Evolutionary conservation across 192 early-diverging fungal species (phyloP).

Genomic region (Podila clonocystis): DNA sequence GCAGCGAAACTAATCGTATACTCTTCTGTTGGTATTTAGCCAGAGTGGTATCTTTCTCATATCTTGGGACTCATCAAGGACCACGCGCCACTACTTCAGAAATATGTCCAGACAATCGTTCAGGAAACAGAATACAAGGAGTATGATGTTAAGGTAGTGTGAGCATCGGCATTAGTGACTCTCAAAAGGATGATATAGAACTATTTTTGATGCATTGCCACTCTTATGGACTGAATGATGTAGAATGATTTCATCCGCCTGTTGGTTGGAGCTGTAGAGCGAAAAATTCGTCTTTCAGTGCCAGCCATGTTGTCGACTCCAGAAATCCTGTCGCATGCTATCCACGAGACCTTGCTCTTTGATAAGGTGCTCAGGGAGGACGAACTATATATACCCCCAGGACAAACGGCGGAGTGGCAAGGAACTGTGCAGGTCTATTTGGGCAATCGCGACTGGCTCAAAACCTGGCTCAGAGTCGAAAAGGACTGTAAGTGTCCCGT

Average conservation of each 20-base stretch:
- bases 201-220: not conserved
- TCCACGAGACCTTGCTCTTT: constrained; percentile 72
- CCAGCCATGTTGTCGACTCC: constrained; percentile 62
- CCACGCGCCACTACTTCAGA: constrained; percentile 71
- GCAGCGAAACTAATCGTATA: not conserved
- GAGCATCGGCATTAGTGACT: not conserved
- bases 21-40: constrained; percentile 39
- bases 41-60: constrained; percentile 83
- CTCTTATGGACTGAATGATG: not conserved
- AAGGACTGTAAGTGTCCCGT: constrained; percentile 58
- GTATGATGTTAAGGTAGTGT: constrained; percentile 61
- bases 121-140: constrained; percentile 55
- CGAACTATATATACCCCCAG: constrained; percentile 63
- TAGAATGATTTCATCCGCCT: constrained; percentile 74
- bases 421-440: constrained; percentile 63
- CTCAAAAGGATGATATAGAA: not conserved
- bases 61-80: constrained; percentile 65
- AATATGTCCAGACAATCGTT: constrained; percentile 70
- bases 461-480: constrained; percentile 76
- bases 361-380: constrained; percentile 73
- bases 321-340: constrained; percentile 70
- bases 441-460: constrained; percentile 64
- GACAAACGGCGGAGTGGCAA: constrained; percentile 49
- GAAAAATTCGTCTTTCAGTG: constrained; percentile 67
- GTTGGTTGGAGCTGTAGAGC: constrained; percentile 60